Evolutionary conservation across 805 yeast genomes (phyloP), one percentile per base, ranked within the genome.

Genomic region (Martiniozyma abietophila): DNA sequence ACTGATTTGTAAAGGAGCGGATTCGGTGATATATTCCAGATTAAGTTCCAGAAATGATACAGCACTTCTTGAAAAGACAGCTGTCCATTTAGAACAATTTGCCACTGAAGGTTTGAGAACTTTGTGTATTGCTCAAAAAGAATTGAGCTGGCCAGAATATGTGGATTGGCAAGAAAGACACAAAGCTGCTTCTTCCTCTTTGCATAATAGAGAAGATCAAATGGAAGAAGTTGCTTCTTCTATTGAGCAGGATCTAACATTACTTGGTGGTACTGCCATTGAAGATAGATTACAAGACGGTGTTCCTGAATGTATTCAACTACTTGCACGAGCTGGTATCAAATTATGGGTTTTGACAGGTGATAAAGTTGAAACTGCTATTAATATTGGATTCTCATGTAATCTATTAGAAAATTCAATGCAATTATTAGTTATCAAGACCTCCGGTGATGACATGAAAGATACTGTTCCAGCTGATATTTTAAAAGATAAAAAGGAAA

Each of bases 341-440:
- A 82, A 82, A 54, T 60, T 82, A 34, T 82, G 94, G 94, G 92
- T 82, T 30, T 62, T 82, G 31, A 82, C 94, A 3, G 94, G 94
- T 59, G 94, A 82, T 55, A 81, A 80, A 55, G 83, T 82, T n/a
- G 94, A 82, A 56, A 82, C 94, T 21, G 94, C 92, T 9, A 81
- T 82, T 46, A 82, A 82, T 49, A 82, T 82, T 62, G 94, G 92
- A 4, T 82, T 82, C 51, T 79, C 88, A 2, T 82, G 94, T 68
- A 82, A 82, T 48, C 60, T 82, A 36, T 62, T 82, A 36, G 79
- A 77, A 35, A 78, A 69, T 43, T 82, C 79, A 30, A 81, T 82
- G 94, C 79, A 82, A 46, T 58, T 82, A 18, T 54, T 82, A 33
- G 74, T 82, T 8, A 57, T 81, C 33, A 74, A 75, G 46, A 72